Conservation (phyloP, 179 eudicot species). For the Carnegiea gigantea region DNA sequence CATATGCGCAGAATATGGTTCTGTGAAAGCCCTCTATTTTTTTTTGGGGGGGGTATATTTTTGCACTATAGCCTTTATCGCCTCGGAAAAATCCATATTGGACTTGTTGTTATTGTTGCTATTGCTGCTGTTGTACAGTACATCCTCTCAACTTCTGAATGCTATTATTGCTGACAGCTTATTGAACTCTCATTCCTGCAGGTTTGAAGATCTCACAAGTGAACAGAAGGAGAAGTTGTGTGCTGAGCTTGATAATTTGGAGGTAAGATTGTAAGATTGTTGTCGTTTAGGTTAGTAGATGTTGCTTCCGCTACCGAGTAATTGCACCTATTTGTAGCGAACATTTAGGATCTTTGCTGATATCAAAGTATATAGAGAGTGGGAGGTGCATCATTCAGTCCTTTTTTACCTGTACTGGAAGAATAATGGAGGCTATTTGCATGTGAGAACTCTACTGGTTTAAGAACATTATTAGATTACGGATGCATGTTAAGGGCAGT, state of each 20-base stretch:
- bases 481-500: too few species aligned
- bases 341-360: background rate
- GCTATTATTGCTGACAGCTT: background rate
- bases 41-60: too few species aligned
- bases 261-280: slow-evolving; percentile 37
- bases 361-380: background rate
- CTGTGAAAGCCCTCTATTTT: too few species aligned
- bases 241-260: slow-evolving; percentile 46
- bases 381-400: background rate
- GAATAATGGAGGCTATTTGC: background rate
- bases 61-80: too few species aligned
- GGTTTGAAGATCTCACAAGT: slow-evolving; percentile 50
- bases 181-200: slow-evolving; percentile 29
- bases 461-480: too few species aligned
- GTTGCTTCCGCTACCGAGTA: background rate
- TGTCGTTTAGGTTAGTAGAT: background rate
- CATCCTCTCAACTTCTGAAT: too few species aligned
- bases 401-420: background rate
- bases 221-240: slow-evolving; percentile 50
- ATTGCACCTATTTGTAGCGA: background rate
- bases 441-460: too few species aligned
- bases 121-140: background rate
- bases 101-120: background rate
- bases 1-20: too few species aligned
- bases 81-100: background rate